Conservation (phyloP, 73 alveolate species). For the Paramecium octaurelia region DNA sequence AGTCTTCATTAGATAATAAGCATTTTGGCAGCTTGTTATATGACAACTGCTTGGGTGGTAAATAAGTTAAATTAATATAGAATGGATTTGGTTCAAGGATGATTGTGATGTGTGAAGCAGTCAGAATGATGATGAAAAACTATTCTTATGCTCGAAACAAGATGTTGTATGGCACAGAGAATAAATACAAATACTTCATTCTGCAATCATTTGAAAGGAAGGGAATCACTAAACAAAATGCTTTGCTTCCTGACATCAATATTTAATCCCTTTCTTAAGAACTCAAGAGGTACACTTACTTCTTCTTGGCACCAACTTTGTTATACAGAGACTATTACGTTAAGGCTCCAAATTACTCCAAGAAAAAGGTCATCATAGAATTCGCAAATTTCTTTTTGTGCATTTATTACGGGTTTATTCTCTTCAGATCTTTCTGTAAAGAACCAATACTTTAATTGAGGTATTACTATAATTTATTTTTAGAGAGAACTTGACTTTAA, state of each 20-base stretch:
- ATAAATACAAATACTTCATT: conserved; percentile 60
- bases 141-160: conserved; percentile 88
- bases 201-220: conserved; percentile 65
- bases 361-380: conserved; percentile 41
- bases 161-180: conserved; percentile 70
- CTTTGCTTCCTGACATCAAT: conserved; percentile 72
- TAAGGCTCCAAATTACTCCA: conserved; percentile 59
- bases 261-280: conserved; percentile 63
- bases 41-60: neutral
- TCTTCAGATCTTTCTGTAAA: conserved; percentile 69
- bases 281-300: conserved; percentile 67
- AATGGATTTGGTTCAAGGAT: conserved; percentile 72
- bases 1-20: neutral
- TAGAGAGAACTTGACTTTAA: conserved; percentile 50
- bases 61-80: conserved; percentile 38
- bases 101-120: conserved; percentile 79
- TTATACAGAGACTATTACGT: conserved; percentile 80
- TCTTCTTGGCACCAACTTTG: conserved; percentile 84
- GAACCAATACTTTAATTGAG: conserved; percentile 67
- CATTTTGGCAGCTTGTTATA: conserved; percentile 55
- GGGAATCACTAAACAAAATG: conserved; percentile 68
- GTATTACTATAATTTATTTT: neutral
- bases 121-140: conserved; percentile 77
- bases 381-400: conserved; percentile 61
- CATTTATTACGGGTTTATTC: conserved; percentile 64